Base-by-base conservation (phyloP, 2,329 filamentous ascomycete genomes). In the Exophiala sideris region DNA sequence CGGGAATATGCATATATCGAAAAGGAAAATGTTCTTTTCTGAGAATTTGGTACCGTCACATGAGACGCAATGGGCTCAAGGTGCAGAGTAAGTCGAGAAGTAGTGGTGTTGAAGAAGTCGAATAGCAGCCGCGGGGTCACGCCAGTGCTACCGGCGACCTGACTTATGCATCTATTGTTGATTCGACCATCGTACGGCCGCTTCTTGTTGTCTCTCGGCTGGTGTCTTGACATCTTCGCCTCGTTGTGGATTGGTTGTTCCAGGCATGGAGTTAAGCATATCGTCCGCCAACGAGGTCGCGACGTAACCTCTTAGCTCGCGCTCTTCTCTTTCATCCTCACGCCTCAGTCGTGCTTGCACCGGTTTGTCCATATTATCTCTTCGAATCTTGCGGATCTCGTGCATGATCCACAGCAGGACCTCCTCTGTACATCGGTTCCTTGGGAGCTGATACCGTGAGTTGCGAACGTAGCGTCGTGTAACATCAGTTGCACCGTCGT, bases 381-480 rank as follows among this genome's bases (percentile, higher is more conserved):
- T 85, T 65, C 92, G 87, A 66, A 92, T 82, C 58, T 84, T 83
- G 66, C 89, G 89, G 67, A 99, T 94, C 75, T 97, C 94, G 64
- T 91, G 86, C 74, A 94, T 87, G 59, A 96, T 90, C 76, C 91
- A 91, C 12, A 95, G 80, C 57, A 97, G 79, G 5, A 96, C 92
- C 60, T 94, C 88, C 70, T 99, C 94, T 0, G 92, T 84, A 63
- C 88, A 91, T 64, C 85, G 83, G 62, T 80, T 89, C 60, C 94
- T 86, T 59, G 88, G 84, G n/a, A 81, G 76, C 64, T 88, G 69
- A 51, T 70, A 72, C n/a, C 67, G 61, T 16, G 79, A 76, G 56
- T 71, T 74, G 50, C 75, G 75, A 40, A 85, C 81, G 64, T 86
- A 86, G 62, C 83, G 79, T 41, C 83, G 76, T n/a, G 83, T 86